Evolutionary conservation across 371 early-diverging fungal species (phyloP).

Genomic region (Syncephalastrum contaminatum): DNA sequence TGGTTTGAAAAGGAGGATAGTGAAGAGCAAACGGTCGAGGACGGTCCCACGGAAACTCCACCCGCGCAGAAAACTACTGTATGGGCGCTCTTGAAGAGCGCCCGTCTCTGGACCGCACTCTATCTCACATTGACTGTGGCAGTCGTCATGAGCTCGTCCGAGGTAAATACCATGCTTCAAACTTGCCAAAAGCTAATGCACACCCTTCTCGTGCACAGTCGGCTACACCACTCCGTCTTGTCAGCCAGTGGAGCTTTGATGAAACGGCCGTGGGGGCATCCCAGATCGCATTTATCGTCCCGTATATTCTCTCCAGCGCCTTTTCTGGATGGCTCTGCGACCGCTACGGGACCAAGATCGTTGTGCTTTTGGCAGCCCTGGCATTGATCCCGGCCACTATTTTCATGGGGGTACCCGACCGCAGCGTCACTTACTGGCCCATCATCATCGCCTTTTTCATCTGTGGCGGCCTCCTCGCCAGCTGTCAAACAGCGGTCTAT

Average conservation of each 20-base stretch:
- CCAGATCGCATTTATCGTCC: conserved; percentile 52
- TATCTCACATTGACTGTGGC: conserved; percentile 31
- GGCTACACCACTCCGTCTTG: conserved; percentile 55
- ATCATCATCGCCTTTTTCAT: conserved; percentile 26
- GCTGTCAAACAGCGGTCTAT: conserved; percentile 42
- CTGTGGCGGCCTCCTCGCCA: conserved; percentile 37
- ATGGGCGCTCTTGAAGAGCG: conserved; percentile 23
- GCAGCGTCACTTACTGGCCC: conserved; percentile 29
- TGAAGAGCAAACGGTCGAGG: conserved; percentile 4
- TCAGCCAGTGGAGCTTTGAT: conserved; percentile 51
- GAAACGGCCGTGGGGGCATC: conserved; percentile 57
- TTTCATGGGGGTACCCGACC: conserved; percentile 32
- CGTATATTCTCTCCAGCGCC: conserved; percentile 42
- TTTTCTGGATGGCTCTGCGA: conserved; percentile 48
- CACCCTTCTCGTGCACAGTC: conserved; percentile 15
- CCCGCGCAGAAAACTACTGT: conserved; percentile 9
- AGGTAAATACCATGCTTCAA: conserved; percentile 24
- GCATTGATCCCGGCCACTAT: conserved; percentile 27
- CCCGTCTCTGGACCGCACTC: conserved; percentile 32
- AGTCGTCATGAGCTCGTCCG: conserved; percentile 40
- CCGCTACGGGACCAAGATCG: conserved; percentile 37
- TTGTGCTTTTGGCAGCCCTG: conserved; percentile 29
- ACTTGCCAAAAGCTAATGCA: neutral
- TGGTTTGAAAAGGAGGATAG: conserved; percentile 26
- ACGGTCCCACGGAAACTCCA: neutral